Base-by-base conservation (phyloP, 306 rosid genomes). In the Trifolium dubium region DNA sequence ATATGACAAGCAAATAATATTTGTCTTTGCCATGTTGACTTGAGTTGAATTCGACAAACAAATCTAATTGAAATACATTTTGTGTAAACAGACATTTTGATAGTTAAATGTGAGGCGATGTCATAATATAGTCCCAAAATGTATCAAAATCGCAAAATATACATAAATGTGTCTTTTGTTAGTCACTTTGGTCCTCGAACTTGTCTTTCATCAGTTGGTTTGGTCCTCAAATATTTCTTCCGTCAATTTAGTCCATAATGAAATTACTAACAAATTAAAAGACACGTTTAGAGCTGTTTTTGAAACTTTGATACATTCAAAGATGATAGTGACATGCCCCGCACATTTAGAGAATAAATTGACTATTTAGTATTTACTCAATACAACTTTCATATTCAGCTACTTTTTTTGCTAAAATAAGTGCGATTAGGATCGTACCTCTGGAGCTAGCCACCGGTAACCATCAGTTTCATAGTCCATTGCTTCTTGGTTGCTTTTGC, bases 401-500 rank as follows among this genome's bases (percentile, higher is more conserved):
- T 23, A 78, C 69, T 47, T 31, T 32, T 56, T 80, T 72, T 12
- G 66, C 12, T n/a, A 31, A 64, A 41, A 73, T 41, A 40, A 73
- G 73, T 30, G 80, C 49, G 58, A 77, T 50, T 77, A 60, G 43
- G 41, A 75, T 73, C 89, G 64, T 74, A 92, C 98, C 96, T 92
- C 98, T 0, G 96, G 96, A 81, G 98, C 98, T 17, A 92, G 88
- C 98, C 96, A 92, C 67, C 89, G 88, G 69, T 87, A 92, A 54
- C 98, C 98, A 76, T 92, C 96, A 35, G 92, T 92, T 84, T 92
- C 98, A 3, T 92, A 92, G 70, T 92, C 96, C 79, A 85, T 81
- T 74, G 88, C 94, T 72, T 92, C 96, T 8, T 93, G 94, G 74
- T 66, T 81, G 71, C 82, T 86, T 67, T 90, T 88, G 86, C 98